Percentiles rank a stretch among this genome's conserved stretches.
These are phyloP conservation scores for Rosa chinensis DNA, from an alignment of 306 rosid genomes.

Conservation along the genomic window DNA sequence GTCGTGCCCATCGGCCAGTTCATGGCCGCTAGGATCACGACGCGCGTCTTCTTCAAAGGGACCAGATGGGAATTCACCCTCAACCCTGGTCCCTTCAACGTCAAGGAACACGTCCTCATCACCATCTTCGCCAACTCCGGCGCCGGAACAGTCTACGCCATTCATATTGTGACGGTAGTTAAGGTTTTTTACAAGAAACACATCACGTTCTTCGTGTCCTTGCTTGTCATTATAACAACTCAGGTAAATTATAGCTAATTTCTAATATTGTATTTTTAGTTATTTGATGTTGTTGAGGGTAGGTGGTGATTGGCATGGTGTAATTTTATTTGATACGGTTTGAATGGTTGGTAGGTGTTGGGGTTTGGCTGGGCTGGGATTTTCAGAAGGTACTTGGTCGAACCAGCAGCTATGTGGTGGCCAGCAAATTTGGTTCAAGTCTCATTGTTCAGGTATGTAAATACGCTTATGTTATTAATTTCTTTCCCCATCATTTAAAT, in stretches of 20 bases:
- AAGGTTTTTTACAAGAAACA: constrained; percentile 56
- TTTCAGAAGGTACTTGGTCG: constrained; percentile 76
- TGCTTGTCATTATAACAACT: constrained; percentile 73
- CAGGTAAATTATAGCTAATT: constrained; percentile 43
- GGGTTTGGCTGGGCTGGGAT: constrained; percentile 99
- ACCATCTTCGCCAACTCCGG: constrained; percentile 96
- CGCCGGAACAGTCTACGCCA: constrained; percentile 90
- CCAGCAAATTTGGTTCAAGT: constrained; percentile 95
- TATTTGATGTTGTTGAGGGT: background rate
- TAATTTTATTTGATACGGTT: background rate
- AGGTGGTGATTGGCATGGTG: background rate
- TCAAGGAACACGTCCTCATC: constrained; percentile 88
- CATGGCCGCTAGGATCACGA: constrained; percentile 65
- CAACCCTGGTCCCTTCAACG: constrained; percentile 90
- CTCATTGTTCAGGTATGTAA: constrained; percentile 79
- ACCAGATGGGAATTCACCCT: constrained; percentile 60
- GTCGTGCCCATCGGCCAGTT: constrained; percentile 85
- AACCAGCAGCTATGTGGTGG: constrained; percentile 99
- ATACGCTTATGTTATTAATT: background rate
- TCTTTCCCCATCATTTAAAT: background rate
- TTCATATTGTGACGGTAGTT: constrained; percentile 77
- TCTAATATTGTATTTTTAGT: background rate
- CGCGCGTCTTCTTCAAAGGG: constrained; percentile 59
- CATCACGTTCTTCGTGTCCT: constrained; percentile 65
- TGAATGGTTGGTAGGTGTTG: constrained; percentile 62